phyloP scores from a whole-genome alignment of 2,329 filamentous ascomycete species.

The Microthyrium microscopicum region DNA sequence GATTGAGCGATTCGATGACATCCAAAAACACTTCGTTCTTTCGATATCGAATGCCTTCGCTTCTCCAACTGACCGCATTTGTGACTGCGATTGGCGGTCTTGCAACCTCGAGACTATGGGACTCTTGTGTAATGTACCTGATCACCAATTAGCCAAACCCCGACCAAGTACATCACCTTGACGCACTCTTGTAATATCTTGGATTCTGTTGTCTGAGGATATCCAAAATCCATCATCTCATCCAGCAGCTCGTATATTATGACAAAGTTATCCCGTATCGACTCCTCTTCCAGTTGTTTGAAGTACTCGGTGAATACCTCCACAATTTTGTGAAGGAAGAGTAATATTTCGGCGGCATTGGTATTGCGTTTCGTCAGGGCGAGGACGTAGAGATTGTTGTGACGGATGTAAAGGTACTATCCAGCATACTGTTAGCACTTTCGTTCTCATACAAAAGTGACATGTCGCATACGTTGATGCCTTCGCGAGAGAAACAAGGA shows the following conservation, averaged over 20 bases:
- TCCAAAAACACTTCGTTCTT: slow-evolving; percentile 99
- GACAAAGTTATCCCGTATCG: slow-evolving; percentile 97
- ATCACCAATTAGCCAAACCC: background rate
- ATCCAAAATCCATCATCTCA: slow-evolving; percentile 99
- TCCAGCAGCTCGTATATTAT: slow-evolving; percentile 97
- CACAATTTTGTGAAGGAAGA: slow-evolving; percentile 95
- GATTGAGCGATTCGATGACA: slow-evolving; percentile 89
- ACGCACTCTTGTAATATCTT: slow-evolving; percentile 87
- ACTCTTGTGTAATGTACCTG: slow-evolving; percentile 93
- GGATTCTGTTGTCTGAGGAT: slow-evolving; percentile 93
- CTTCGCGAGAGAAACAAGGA: slow-evolving; percentile 95
- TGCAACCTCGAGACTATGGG: slow-evolving; percentile 92
- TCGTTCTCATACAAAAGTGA: background rate
- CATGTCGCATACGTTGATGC: slow-evolving; percentile 75
- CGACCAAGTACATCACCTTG: background rate
- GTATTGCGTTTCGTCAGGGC: slow-evolving; percentile 97
- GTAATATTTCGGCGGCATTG: slow-evolving; percentile 93
- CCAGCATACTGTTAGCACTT: background rate
- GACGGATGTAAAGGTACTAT: slow-evolving; percentile 95
- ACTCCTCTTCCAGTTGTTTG: slow-evolving; percentile 96
- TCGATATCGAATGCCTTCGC: slow-evolving; percentile 91
- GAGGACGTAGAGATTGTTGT: slow-evolving; percentile 97
- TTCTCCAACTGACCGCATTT: slow-evolving; percentile 95
- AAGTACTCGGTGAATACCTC: slow-evolving; percentile 99
- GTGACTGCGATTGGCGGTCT: slow-evolving; percentile 94